phyloP scores from a whole-genome alignment of 495 filamentous ascomycete species.

The Penicillium canariense region DNA sequence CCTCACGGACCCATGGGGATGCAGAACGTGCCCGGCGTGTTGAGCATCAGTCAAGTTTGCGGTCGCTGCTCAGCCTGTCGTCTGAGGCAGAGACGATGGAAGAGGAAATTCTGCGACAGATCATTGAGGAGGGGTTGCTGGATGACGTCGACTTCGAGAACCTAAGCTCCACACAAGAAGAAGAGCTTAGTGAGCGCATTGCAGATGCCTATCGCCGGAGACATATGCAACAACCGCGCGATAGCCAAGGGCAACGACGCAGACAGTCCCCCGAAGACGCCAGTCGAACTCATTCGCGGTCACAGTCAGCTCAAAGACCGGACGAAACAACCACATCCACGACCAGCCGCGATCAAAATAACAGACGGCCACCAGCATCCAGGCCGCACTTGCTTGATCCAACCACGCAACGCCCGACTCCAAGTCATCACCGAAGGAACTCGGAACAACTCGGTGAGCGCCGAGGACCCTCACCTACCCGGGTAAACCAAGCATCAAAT shows the following conservation, averaged over 20 bases:
- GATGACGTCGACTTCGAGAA: constrained; percentile 84
- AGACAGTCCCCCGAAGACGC: constrained; percentile 22
- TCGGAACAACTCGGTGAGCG: constrained; percentile 47
- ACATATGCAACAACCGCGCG: constrained; percentile 48
- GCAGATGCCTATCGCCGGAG: constrained; percentile 79
- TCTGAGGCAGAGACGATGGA: constrained; percentile 75
- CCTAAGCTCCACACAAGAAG: constrained; percentile 71
- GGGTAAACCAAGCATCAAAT: constrained; percentile 33
- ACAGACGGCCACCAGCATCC: constrained; percentile 51
- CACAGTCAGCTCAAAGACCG: constrained; percentile 34
- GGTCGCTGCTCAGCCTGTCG: constrained; percentile 74
- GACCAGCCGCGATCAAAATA: constrained; percentile 12
- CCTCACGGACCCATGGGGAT: constrained; percentile 15
- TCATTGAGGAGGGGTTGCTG: constrained; percentile 81
- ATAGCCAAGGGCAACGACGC: constrained; percentile 29
- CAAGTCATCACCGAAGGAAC: constrained; percentile 46
- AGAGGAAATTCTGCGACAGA: constrained; percentile 85
- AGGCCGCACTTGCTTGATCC: constrained; percentile 55
- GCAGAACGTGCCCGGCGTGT: constrained; percentile 51
- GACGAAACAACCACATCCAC: constrained; percentile 6
- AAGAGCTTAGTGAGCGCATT: constrained; percentile 84
- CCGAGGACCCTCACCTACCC: constrained; percentile 37
- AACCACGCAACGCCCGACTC: constrained; percentile 28
- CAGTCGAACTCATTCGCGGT: constrained; percentile 31
- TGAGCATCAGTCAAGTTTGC: constrained; percentile 81